These are phyloP conservation scores for Eucalyptus brandiana DNA, from an alignment of 345 rosid species.

Conservation along the genomic window DNA sequence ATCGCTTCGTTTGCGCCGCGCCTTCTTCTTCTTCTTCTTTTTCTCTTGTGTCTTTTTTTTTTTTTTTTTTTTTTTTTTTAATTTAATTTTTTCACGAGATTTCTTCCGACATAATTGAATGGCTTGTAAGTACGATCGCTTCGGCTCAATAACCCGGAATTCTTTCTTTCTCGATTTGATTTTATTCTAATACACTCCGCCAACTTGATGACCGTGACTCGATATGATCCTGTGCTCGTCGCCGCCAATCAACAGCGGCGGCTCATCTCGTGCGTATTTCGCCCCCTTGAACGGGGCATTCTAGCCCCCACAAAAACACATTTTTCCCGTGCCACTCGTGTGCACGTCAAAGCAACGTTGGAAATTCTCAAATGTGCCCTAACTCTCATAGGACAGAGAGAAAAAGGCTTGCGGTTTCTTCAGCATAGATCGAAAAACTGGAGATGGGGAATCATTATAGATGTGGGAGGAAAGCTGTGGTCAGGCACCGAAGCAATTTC, in stretches of 20 bases:
- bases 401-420: neutral
- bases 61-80: no score
- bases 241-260: neutral
- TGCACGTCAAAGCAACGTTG: neutral
- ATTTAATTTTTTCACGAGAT: neutral
- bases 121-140: neutral
- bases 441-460: neutral
- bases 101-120: neutral
- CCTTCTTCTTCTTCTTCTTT: neutral
- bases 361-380: neutral
- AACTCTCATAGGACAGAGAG: neutral
- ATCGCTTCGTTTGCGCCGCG: no score
- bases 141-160: neutral
- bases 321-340: neutral
- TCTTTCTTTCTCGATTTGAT: neutral
- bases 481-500: neutral
- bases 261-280: neutral
- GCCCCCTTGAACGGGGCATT: neutral
- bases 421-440: neutral
- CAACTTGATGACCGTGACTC: neutral
- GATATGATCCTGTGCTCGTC: neutral
- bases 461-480: neutral
- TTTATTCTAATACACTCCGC: neutral
- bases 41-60: no score
- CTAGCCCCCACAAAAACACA: neutral